Evolutionary conservation across 306 rosid species (phyloP), one percentile per base, ranked within the genome.

Genomic region (Vachellia pachyceras): DNA sequence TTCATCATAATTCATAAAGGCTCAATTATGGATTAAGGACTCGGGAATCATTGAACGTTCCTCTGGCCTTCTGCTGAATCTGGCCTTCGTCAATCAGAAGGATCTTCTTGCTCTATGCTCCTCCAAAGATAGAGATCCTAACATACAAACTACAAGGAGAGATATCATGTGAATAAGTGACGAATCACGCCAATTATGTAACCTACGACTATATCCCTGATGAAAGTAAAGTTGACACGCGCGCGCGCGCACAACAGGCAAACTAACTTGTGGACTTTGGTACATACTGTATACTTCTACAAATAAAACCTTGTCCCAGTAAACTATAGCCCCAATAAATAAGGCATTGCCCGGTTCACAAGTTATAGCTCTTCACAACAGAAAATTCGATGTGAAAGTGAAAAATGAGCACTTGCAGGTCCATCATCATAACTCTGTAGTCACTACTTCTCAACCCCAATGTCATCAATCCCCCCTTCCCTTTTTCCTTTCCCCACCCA

Each of bases 251-350:
- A 46, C 17, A 13, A 46, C 17, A 12, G 52, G 6, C 17, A 44
- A 35, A 33, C 33, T 5, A 61, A 42, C 13, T 60, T 25, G 64
- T 57, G 33, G 22, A 52, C 7, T 18, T 17, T n/a, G 15, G 61
- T 29, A n/a, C 11, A 72, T n/a, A 73, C 35, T 36, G 67, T 60
- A 60, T 23, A 11, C 36, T 42, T 40, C n/a, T 8, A 10, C 44
- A 18, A 76, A 35, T 25, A 12, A 77, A 45, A 29, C 72, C 46
- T 45, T 29, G 6, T 63, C 13, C 36, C 18, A 5, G 14, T 23
- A 77, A 77, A 18, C 7, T 35, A 50, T 50, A 67, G 40, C 46
- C 49, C 75, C n/a, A 39, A 77, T 17, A 65, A 65, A 22, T 39
- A 13, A 67, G 36, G 29, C 36, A 49, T 49, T 67, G 68, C 40